phyloP scores from a whole-genome alignment of 495 filamentous ascomycete species.

The Xylaria curta region DNA sequence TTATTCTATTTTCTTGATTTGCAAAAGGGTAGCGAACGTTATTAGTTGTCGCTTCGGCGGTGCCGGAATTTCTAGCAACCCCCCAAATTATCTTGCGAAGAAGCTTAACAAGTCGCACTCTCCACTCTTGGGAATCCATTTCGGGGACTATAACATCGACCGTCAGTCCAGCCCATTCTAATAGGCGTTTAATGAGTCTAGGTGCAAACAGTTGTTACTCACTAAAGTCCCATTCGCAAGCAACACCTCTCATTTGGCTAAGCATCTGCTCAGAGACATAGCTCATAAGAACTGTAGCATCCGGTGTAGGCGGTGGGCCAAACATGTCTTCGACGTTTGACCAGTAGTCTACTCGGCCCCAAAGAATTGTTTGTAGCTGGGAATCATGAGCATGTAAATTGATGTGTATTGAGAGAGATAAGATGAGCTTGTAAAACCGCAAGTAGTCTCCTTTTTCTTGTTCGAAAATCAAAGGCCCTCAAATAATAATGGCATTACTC shows the following conservation, averaged over 20 bases:
- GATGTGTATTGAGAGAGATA: background rate
- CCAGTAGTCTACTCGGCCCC: slow-evolving; percentile 16
- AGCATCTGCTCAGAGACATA: background rate
- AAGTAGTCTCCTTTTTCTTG: background rate
- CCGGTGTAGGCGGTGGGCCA: background rate
- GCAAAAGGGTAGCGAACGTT: no score
- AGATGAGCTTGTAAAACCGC: background rate
- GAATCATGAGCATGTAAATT: background rate
- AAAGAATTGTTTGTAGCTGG: slow-evolving; percentile 14
- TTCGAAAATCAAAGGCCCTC: background rate
- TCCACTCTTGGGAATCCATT: background rate
- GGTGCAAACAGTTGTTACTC: background rate
- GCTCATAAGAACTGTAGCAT: slow-evolving; percentile 1
- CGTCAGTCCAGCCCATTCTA: background rate
- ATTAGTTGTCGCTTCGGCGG: background rate
- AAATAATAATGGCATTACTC: background rate
- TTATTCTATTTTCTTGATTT: no score
- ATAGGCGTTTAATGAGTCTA: background rate
- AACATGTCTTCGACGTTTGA: background rate
- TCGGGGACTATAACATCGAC: background rate
- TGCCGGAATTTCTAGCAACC: background rate
- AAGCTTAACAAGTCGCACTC: background rate
- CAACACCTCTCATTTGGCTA: background rate
- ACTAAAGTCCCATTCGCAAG: background rate
- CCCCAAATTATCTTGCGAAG: background rate